Base-by-base conservation (phyloP, 257 asterid species). In the Sherardia arvensis region DNA sequence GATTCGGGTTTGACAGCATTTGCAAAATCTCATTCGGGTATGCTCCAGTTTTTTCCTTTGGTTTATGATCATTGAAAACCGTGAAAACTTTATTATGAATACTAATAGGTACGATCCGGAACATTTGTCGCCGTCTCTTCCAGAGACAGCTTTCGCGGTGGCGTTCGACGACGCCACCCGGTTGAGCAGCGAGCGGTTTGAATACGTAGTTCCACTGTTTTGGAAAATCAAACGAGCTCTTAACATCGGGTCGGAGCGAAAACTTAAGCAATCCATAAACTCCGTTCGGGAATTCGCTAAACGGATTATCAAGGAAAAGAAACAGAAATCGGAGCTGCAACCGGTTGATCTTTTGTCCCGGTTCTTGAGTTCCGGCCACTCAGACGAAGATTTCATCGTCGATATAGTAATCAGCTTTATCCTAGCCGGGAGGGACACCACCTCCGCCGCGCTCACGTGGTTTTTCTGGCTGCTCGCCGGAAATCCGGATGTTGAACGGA, bases 81-180 rank as follows among this genome's bases (percentile, higher is more conserved):
- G n/a, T n/a, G n/a, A n/a, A n/a, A n/a, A n/a, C n/a, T n/a, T n/a
- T n/a, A n/a, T n/a, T n/a, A n/a, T n/a, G n/a, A n/a, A n/a, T n/a
- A n/a, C n/a, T n/a, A n/a, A n/a, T n/a, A n/a, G n/a, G n/a, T n/a
- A 80, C 32, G 95, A 87, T 30, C 95, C 95, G 0, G 80, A 60
- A 0, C 83, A 76, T 61, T 26, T 87, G 18, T 33, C 67, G 23
- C 87, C 85, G 1, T 68, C 81, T 7, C 63, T 79, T 25, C 87
- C 92, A n/a, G 66, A 65, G 57, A 69, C 77, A 27, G 26, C 75
- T 18, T 87, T 87, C 40, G 80, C 87, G 0, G 67, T 45, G 0
- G 84, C 74, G 12, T 85, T 87, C n/a, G n/a, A n/a, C n/a, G n/a
- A n/a, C n/a, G n/a, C n/a, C n/a, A n/a, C n/a, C n/a, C n/a, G n/a